Base-by-base conservation (phyloP, 208 protist species). In the Porcisia hertigi region DNA sequence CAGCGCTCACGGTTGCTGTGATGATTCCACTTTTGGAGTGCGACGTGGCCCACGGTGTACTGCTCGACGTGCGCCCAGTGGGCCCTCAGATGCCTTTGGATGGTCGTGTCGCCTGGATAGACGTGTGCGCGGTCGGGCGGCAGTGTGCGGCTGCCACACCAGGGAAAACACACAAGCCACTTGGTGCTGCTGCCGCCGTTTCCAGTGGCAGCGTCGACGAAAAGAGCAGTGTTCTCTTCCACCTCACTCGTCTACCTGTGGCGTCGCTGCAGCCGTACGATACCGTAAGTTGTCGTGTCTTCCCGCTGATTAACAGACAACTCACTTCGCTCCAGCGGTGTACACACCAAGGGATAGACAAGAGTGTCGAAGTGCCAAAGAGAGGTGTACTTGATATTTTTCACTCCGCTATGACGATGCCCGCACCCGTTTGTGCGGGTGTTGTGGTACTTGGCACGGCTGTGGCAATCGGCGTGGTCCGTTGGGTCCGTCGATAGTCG, bases 51-150 rank as follows among this genome's bases (percentile, higher is more conserved):
- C 49, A 36, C 25, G 80, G 80, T 47, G 72, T 74, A 30, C 59
- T 84, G 54, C 69, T 84, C 20, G 80, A 84, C 69, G 74, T 75
- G n/a, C 69, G 39, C n/a, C 73, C 80, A 34, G 41, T 84, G 0
- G 73, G 53, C 11, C 80, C 80, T 25, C 71, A 74, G 74, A 39
- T 84, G 12, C 57, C 74, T 2, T 79, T 84, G 25, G 62, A 69
- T 20, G 58, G 75, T 36, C 74, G 54, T 54, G 73, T 77, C 12
- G 64, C 74, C 23, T 84, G 80, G 80, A 79, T 79, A 57, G 80
- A 84, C 52, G 75, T 84, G 36, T 84, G 80, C 43, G 70, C 80
- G 5, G 52, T 84, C 8, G 80, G 80, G 11, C 67, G 66, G 47
- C 80, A 77, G 63, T 55, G 43, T 23, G 34, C 39, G 23, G 57